These are phyloP conservation scores for Hanseniaspora taiwanica DNA, from an alignment of 805 yeast genomes.

Conservation along the genomic window DNA sequence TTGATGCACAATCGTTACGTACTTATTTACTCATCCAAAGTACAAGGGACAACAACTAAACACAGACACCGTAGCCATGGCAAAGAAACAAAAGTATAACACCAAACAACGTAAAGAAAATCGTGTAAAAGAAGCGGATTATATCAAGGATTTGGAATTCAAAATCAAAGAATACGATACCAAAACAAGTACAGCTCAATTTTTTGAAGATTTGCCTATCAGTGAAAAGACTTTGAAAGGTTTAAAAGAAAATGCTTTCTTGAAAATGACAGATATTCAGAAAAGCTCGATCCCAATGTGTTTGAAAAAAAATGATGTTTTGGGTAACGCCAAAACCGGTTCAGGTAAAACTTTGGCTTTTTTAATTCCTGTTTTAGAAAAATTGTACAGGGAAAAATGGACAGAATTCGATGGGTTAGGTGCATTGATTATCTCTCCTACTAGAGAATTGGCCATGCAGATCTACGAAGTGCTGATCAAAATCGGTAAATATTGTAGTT, in stretches of 20 bases:
- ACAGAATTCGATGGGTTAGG: constrained; percentile 80
- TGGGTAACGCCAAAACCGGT: constrained; percentile 77
- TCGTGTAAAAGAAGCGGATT: constrained; percentile 25
- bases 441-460: constrained; percentile 84
- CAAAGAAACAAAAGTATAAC: constrained; percentile 23
- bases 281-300: constrained; percentile 62
- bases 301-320: constrained; percentile 62
- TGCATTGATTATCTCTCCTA: constrained; percentile 81
- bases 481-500: constrained; percentile 59
- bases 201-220: constrained; percentile 70
- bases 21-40: no score
- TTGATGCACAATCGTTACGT: no score
- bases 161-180: constrained; percentile 44
- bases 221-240: constrained; percentile 55
- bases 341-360: constrained; percentile 88
- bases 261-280: constrained; percentile 78
- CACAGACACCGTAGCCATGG: no score
- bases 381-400: constrained; percentile 56
- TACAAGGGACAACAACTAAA: no score
- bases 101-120: constrained; percentile 26
- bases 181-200: constrained; percentile 25
- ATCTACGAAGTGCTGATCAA: constrained; percentile 77
- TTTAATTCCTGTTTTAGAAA: constrained; percentile 65
- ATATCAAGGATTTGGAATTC: constrained; percentile 31
- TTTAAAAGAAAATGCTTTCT: constrained; percentile 62